Evolutionary conservation across 257 asterid genomes (phyloP).

Genomic region (Solanum tarijense): DNA sequence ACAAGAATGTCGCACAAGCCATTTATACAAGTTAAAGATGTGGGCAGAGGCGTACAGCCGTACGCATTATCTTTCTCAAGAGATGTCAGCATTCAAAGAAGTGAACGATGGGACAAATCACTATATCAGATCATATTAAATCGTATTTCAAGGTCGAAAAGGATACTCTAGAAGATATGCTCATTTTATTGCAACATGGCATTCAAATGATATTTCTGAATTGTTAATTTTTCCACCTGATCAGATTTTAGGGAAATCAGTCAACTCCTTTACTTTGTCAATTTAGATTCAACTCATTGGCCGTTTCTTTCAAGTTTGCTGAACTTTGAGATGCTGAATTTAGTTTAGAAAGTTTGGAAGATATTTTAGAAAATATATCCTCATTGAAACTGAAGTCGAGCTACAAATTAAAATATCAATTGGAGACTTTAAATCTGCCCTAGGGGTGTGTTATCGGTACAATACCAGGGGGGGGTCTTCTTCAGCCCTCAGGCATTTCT

Average conservation of each 20-base stretch:
- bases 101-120: neutral
- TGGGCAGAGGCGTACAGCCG: neutral
- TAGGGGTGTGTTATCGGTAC: neutral
- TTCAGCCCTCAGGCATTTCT: neutral
- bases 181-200: neutral
- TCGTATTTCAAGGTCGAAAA: neutral
- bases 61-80: neutral
- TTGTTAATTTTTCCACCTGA: neutral
- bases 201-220: neutral
- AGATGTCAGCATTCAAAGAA: neutral
- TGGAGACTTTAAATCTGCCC: neutral
- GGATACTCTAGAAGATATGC: neutral
- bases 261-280: neutral
- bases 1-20: neutral
- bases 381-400: neutral
- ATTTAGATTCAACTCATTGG: neutral
- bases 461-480: neutral
- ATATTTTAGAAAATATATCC: neutral
- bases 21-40: neutral
- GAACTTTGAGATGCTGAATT: neutral
- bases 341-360: neutral
- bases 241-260: neutral
- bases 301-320: neutral
- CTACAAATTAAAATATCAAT: neutral
- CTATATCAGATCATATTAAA: neutral